phyloP scores from a whole-genome alignment of 139 green algal species.

The Ostreobium quekettii region DNA sequence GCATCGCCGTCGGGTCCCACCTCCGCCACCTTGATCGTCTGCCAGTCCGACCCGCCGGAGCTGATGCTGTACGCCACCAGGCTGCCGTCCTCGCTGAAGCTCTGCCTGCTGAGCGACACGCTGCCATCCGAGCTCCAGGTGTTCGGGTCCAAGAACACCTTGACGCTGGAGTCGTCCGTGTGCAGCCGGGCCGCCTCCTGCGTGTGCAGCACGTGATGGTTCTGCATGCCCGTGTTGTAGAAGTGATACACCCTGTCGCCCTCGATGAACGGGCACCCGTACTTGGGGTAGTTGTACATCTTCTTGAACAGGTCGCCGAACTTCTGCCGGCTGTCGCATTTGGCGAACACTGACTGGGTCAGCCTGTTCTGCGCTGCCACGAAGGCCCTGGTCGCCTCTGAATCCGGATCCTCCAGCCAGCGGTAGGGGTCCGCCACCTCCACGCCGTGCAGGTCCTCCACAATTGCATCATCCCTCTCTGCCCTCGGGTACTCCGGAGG shows the following conservation, averaged over 20 bases:
- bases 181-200: no score
- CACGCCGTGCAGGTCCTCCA: constrained; percentile 62
- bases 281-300: constrained; percentile 73
- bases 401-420: constrained; percentile 85
- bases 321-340: constrained; percentile 48
- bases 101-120: constrained; percentile 27
- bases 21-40: constrained; percentile 44
- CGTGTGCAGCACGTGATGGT: constrained; percentile 72
- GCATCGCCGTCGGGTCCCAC: constrained; percentile 45
- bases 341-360: constrained; percentile 52
- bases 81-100: constrained; percentile 65
- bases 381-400: constrained; percentile 60
- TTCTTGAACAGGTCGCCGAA: constrained; percentile 43
- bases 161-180: constrained; percentile 37
- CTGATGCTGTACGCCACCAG: constrained; percentile 62
- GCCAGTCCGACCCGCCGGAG: constrained; percentile 71
- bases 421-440: constrained; percentile 63
- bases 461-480: constrained; percentile 49
- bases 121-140: constrained; percentile 65
- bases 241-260: constrained; percentile 66
- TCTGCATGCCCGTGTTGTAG: constrained; percentile 80
- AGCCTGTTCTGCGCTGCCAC: constrained; percentile 76
- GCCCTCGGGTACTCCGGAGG: constrained; percentile 48
- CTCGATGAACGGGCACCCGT: constrained; percentile 23
- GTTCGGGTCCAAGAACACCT: constrained; percentile 87